A percentile compares a stretch with the other conserved stretches of the same genome.
Evolutionary conservation across 2,329 filamentous ascomycete species (phyloP).

Genomic region (Ceratocystis cubensis): DNA sequence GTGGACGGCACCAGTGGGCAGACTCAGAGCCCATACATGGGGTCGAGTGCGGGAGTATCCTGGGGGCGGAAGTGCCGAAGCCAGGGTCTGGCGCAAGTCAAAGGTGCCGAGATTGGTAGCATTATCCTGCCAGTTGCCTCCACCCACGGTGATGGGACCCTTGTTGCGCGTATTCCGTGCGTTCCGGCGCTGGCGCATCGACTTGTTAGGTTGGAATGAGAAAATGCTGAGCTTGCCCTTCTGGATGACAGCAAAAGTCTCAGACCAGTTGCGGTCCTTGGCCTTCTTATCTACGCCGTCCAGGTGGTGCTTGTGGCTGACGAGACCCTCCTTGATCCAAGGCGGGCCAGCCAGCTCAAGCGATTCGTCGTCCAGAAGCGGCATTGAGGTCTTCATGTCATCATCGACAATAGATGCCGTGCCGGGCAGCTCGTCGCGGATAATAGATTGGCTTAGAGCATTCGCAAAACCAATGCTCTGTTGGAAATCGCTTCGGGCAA

Average conservation of each 20-base stretch:
- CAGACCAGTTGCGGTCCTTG: constrained; percentile 86
- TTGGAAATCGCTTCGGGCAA: constrained; percentile 70
- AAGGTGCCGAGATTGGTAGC: constrained; percentile 82
- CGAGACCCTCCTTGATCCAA: constrained; percentile 93
- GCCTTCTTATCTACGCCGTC: constrained; percentile 83
- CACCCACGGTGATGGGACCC: constrained; percentile 61
- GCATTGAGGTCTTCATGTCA: constrained; percentile 43
- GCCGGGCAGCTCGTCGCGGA: constrained; percentile 57
- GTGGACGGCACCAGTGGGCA: constrained; percentile 88
- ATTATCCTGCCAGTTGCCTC: constrained; percentile 97
- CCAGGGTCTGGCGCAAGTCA: constrained; percentile 78
- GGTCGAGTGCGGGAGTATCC: constrained; percentile 85
- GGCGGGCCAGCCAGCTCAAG: constrained; percentile 87
- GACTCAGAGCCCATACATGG: constrained; percentile 84
- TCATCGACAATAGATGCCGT: constrained; percentile 46
- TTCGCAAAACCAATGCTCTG: constrained; percentile 97
- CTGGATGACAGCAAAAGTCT: constrained; percentile 92
- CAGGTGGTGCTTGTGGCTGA: constrained; percentile 93
- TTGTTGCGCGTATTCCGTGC: constrained; percentile 29
- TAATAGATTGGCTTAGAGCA: constrained; percentile 89
- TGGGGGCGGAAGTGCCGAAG: constrained; percentile 75
- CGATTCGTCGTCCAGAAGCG: constrained; percentile 80
- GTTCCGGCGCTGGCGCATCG: constrained; percentile 51
- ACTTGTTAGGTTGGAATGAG: constrained; percentile 77
- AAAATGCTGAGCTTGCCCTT: constrained; percentile 91